Percentiles rank a stretch among this genome's conserved stretches.
Conservation (phyloP, 2,329 filamentous ascomycete species). For the Fusarium sp. region DNA sequence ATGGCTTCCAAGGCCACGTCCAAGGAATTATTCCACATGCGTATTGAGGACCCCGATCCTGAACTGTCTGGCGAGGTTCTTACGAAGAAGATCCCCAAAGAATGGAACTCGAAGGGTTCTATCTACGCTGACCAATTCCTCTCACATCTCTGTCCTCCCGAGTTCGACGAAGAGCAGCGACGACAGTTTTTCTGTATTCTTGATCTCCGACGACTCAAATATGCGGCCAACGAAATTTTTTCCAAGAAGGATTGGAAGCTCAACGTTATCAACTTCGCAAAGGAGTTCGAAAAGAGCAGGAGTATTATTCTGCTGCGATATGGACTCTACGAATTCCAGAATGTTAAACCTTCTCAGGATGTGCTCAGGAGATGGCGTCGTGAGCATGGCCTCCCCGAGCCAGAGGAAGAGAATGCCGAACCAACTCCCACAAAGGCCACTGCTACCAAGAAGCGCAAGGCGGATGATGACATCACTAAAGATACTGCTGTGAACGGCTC, state of each 20-base stretch:
- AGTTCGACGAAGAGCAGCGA: constrained; percentile 69
- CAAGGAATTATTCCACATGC: constrained; percentile 68
- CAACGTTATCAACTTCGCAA: constrained; percentile 71
- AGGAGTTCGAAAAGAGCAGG: constrained; percentile 73
- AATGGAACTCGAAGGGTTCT: constrained; percentile 63
- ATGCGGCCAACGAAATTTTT: constrained; percentile 71
- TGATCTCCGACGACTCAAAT: constrained; percentile 70
- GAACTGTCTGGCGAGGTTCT: constrained; percentile 67
- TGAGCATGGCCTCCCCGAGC: constrained; percentile 65
- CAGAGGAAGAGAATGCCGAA: constrained; percentile 57
- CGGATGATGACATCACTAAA: constrained; percentile 61
- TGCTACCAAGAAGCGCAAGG: constrained; percentile 67
- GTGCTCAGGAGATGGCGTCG: constrained; percentile 69
- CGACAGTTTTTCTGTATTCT: constrained; percentile 73
- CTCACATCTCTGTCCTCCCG: constrained; percentile 66
- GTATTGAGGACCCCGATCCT: constrained; percentile 67
- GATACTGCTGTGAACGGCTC: constrained; percentile 52
- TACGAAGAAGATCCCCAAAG: constrained; percentile 64
- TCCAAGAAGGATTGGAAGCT: constrained; percentile 71
- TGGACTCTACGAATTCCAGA: constrained; percentile 72
- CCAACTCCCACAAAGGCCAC: constrained; percentile 50
- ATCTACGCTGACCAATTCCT: constrained; percentile 72
- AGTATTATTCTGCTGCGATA: constrained; percentile 71
- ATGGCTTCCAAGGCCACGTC: constrained; percentile 62
- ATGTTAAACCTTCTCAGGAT: constrained; percentile 68